Base-by-base conservation (phyloP, 1,284 basidiomycete species). In the Ceratobasidium sp. region DNA sequence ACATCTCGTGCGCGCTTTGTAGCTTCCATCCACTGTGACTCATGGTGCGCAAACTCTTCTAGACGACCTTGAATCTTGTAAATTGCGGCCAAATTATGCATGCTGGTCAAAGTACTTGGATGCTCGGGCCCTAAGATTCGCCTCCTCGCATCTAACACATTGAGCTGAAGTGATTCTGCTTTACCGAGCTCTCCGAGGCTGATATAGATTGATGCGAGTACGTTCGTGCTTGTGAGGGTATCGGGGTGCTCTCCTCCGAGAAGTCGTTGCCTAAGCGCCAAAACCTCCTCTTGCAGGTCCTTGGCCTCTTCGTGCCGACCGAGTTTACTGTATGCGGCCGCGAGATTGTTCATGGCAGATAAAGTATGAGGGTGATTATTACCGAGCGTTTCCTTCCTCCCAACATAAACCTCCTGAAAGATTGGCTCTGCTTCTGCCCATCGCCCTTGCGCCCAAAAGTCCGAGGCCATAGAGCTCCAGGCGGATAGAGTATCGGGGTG, bases 211-310 rank as follows among this genome's bases (percentile, higher is more conserved):
- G n/a, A 6, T 11, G 55, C 55, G 13, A 72, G 46, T 4, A 23
- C 28, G 30, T 41, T 46, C 14, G 32, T 52, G 23, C 47, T 50
- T 4, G 28, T 41, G 43, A 72, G 54, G 16, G 52, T 57, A 49
- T 72, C 57, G 38, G 54, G 57, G 23, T 72, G 57, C 7, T 28
- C 38, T 35, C 32, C 69, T 7, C 69, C 69, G 47, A 62, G 41
- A 11, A 72, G 16, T 5, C 46, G 41, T 26, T 8, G 30, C 23
- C 47, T 13, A 14, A 26, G 21, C 1, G 14, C 8, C 21, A 59
- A 2, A 1, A 61, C 46, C 1, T 72, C 21, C 18, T 50, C 43
- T 21, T 61, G 69, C 13, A 73, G 6, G 3, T 13, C 21, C 30
- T 49, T n/a, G 23, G 63, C 63, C 16, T 72, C 43, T 9, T 46